Conservation (phyloP, 2,329 filamentous ascomycete species). For the Verticillium isaacii region DNA sequence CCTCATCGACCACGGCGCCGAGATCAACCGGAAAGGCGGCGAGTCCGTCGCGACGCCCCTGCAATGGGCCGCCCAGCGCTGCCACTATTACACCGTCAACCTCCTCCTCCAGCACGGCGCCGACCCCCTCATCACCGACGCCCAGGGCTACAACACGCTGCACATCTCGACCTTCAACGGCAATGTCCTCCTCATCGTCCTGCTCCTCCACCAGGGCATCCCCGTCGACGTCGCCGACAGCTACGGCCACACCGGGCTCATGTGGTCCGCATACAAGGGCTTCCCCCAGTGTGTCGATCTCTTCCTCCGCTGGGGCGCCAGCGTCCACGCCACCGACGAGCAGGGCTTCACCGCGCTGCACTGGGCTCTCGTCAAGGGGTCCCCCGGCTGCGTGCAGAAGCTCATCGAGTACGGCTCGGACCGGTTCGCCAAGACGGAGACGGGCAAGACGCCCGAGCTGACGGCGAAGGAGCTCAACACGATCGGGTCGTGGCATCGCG, state of each 20-base stretch:
- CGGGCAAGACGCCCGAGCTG: slow-evolving; percentile 83
- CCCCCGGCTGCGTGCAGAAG: slow-evolving; percentile 83
- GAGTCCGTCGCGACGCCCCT: slow-evolving; percentile 91
- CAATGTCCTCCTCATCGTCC: slow-evolving; percentile 82
- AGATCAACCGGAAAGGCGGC: slow-evolving; percentile 92
- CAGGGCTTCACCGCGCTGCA: slow-evolving; percentile 92
- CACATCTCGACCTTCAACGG: slow-evolving; percentile 97
- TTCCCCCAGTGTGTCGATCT: slow-evolving; percentile 88
- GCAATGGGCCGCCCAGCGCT: slow-evolving; percentile 95
- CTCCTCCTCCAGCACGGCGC: slow-evolving; percentile 87
- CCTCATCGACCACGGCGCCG: slow-evolving; percentile 76
- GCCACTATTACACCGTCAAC: slow-evolving; percentile 94
- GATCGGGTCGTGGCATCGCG: slow-evolving; percentile 72
- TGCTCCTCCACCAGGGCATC: slow-evolving; percentile 92
- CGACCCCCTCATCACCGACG: slow-evolving; percentile 86
- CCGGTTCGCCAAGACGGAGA: slow-evolving; percentile 81
- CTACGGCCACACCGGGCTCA: slow-evolving; percentile 88
- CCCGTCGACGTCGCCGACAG: slow-evolving; percentile 86
- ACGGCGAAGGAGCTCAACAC: slow-evolving; percentile 92
- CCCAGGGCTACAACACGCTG: slow-evolving; percentile 95
- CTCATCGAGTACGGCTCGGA: slow-evolving; percentile 94
- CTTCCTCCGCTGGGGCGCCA: slow-evolving; percentile 91
- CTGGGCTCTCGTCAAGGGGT: slow-evolving; percentile 95
- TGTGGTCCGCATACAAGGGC: slow-evolving; percentile 99
- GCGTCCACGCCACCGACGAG: slow-evolving; percentile 84